These are phyloP conservation scores for Aspergillus neoniger DNA, from an alignment of 2,329 filamentous ascomycete species.

Conservation along the genomic window DNA sequence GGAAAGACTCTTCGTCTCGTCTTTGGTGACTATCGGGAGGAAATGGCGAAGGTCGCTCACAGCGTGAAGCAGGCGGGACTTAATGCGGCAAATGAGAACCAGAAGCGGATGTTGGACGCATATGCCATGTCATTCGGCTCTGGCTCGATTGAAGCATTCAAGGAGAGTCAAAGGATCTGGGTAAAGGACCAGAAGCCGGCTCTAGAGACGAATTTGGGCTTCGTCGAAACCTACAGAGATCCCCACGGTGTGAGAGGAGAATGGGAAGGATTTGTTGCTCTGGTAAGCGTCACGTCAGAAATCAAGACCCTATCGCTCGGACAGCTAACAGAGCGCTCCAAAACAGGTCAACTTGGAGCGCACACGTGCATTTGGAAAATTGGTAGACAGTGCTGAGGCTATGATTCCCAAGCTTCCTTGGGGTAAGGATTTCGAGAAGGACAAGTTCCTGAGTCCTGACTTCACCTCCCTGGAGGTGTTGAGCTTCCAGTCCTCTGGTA, in stretches of 20 bases:
- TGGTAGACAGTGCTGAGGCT: constrained; percentile 76
- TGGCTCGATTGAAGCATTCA: constrained; percentile 75
- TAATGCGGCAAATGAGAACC: constrained; percentile 71
- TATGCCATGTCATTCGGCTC: constrained; percentile 74
- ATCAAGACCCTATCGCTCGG: neutral
- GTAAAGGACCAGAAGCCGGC: constrained; percentile 79
- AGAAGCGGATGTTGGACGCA: constrained; percentile 71
- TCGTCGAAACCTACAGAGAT: constrained; percentile 83
- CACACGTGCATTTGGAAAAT: constrained; percentile 80
- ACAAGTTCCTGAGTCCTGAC: constrained; percentile 91
- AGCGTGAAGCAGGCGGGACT: constrained; percentile 68
- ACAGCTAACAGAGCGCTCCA: neutral
- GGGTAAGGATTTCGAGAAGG: constrained; percentile 88
- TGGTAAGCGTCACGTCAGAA: constrained; percentile 35
- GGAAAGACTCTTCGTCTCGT: constrained; percentile 70
- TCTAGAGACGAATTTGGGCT: constrained; percentile 79
- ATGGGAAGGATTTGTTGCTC: constrained; percentile 81
- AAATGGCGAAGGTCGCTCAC: constrained; percentile 68
- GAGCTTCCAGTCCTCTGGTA: constrained; percentile 69
- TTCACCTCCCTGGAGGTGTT: constrained; percentile 94
- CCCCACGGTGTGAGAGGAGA: constrained; percentile 78
- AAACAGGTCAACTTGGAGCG: constrained; percentile 76
- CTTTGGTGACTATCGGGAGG: constrained; percentile 72
- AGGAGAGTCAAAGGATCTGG: constrained; percentile 78
- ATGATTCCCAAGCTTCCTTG: constrained; percentile 91